Evolutionary conservation across 78 protist genomes (phyloP).

Genomic region (Speleostelium caveatum): DNA sequence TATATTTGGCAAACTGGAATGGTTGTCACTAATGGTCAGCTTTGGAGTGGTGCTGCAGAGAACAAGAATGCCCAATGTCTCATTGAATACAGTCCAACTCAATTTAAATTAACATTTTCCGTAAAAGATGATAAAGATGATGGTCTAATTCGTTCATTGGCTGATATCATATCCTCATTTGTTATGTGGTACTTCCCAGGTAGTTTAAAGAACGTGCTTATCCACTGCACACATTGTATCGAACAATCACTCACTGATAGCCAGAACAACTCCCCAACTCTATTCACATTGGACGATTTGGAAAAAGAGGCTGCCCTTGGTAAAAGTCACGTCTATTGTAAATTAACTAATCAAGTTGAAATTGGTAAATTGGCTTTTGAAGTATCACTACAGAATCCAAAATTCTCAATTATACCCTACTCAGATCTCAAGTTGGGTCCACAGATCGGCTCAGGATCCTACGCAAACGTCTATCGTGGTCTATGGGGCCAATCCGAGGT

Average conservation of each 20-base stretch:
- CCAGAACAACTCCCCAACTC: too few species aligned
- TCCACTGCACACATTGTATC: slow-evolving; percentile 49
- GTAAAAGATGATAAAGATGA: slow-evolving; percentile 20
- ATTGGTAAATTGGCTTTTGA: slow-evolving; percentile 51
- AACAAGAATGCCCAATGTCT: slow-evolving; percentile 35
- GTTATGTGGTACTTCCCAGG: slow-evolving; percentile 79
- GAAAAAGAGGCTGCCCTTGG: slow-evolving; percentile 49
- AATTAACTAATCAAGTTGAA: slow-evolving; percentile 4
- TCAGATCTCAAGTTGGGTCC: slow-evolving; percentile 60
- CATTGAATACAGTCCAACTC: slow-evolving; percentile 8
- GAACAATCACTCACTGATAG: neutral
- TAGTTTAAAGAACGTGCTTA: slow-evolving; percentile 26
- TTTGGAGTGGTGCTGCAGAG: slow-evolving; percentile 70
- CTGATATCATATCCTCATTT: slow-evolving; percentile 61
- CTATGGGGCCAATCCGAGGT: slow-evolving; percentile 63
- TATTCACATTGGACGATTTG: slow-evolving; percentile 28
- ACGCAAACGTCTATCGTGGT: slow-evolving; percentile 72
- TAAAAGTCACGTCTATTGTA: slow-evolving; percentile 21
- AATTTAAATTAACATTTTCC: slow-evolving; percentile 1
- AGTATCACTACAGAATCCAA: slow-evolving; percentile 16
- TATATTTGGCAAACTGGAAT: slow-evolving; percentile 72
- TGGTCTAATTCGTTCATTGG: neutral
- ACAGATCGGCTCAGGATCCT: slow-evolving; percentile 63
- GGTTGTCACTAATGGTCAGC: slow-evolving; percentile 42
- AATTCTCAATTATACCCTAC: slow-evolving; percentile 63